Base-by-base conservation (phyloP, 495 filamentous ascomycete species). In the Penicillium bialowiezense region DNA sequence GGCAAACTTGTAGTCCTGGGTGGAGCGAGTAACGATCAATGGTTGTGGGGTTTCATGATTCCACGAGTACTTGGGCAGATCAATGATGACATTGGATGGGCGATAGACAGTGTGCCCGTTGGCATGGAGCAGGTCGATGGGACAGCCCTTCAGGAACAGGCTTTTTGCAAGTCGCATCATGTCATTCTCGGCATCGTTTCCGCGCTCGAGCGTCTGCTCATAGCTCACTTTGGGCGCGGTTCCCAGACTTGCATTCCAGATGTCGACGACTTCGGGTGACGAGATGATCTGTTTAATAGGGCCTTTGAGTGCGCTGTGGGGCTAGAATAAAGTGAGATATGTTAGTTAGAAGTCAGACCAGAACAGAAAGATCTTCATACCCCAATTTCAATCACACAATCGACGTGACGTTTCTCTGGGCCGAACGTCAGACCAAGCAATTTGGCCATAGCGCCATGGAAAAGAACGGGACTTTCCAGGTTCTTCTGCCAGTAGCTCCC, bases 401-500 rank as follows among this genome's bases (percentile, higher is more conserved):
- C 10, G 5, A 32, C 29, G 24, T 28, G 24, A 28, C 24, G 24
- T 9, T 28, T 9, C 29, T 32, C 29, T 12, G 29, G 7, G 7
- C 29, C 24, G 9, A 28, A 28, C 24, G 4, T 28, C 5, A 28
- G 24, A 9, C 24, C 24, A 28, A 28, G 24, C 9, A 28, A 9
- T 9, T 28, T 28, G 24, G 4, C 9, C 24, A 76, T 55, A 0
- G 73, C 66, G 0, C 57, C 38, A 0, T 20, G 43, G 47, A 81
- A 81, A 0, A 49, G 29, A 12, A 32, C 29, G 10, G 29, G 29
- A 12, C 5, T 7, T 12, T 32, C 29, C 5, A 32, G 12, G 10
- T 32, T 32, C 12, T 13, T 32, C 29, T 12, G 5, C 29, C 29
- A 32, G 10, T 32, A 32, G 10, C 10, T 12, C 9, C 24, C 24